phyloP scores from a whole-genome alignment of 139 green algal genomes.

The Zygnema circumcarinatum region DNA sequence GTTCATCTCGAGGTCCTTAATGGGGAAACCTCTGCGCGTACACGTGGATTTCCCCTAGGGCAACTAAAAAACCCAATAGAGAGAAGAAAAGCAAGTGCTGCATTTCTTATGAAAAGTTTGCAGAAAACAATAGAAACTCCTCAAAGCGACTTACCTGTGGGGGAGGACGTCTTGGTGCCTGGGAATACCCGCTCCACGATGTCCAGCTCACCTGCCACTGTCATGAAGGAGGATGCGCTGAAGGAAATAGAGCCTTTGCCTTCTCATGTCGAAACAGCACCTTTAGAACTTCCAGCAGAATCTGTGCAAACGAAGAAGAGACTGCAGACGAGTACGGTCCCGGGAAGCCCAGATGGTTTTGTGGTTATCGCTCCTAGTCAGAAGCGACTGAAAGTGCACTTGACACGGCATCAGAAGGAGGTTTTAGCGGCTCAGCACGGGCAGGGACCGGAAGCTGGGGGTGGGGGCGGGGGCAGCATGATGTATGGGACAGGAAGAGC shows the following conservation, averaged over 20 bases:
- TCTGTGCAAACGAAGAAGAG: no score
- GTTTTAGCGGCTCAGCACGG: background rate
- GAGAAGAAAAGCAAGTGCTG: background rate
- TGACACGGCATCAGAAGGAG: background rate
- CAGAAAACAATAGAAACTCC: conserved; percentile 8
- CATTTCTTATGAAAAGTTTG: background rate
- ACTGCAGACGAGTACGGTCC: no score
- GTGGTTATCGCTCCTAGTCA: background rate
- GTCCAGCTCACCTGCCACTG: no score
- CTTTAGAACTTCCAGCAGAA: no score
- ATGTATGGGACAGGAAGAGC: background rate
- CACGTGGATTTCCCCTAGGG: background rate
- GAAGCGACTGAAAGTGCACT: background rate
- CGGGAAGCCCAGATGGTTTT: background rate
- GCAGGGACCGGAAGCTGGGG: background rate
- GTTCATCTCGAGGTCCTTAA: no score
- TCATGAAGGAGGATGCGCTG: no score
- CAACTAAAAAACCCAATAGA: conserved; percentile 1
- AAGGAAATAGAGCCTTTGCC: no score
- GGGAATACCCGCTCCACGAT: no score
- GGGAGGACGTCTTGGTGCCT: no score
- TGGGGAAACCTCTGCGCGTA: background rate
- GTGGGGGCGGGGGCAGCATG: background rate
- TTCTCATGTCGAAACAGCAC: no score
- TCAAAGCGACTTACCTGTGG: no score